Evolutionary conservation across 495 filamentous ascomycete species (phyloP), one percentile per base, ranked within the genome.

Genomic region (Penicillium paxilli): DNA sequence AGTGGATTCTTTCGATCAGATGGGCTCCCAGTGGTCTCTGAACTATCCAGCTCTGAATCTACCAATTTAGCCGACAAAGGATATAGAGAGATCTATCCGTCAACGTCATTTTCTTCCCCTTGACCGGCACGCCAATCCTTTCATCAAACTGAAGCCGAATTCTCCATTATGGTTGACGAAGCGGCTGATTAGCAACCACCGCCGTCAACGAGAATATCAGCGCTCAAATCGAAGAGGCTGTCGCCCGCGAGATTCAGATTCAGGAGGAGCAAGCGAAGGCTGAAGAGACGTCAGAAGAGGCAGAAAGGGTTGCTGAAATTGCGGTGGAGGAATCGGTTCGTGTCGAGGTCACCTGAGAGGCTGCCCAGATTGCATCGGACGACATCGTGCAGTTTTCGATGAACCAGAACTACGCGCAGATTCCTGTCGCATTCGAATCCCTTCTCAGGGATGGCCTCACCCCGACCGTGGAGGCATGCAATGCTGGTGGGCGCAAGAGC

Each of bases 381-480:
- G 84, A 89, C 40, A 82, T 98, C 20, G 80, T 83, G 46, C 83
- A 86, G 57, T 81, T 98, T 26, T 82, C 84, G 1, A 77, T 84
- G 23, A 67, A 77, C 47, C 76, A 82, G 11, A 85, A 87, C 37
- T 93, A 87, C 80, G 83, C 83, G 8, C 91, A 97, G 48, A 93
- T 98, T 37, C 91, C 92, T 5, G 87, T 86, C 40, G 84, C 91
- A 5, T 98, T 98, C 68, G 88, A 96, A 70, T 80, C 85, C 8
- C 86, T 97, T 80, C 82, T 97, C 26, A 77, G 79, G 35, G 83
- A 87, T 52, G 89, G 89, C 21, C 75, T 94, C 49, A 83, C 84
- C 49, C 93, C 94, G n/a, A 90, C 84, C 3, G 83, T 92, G 26
- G 77, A 83, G 17, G 88, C 93, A 16, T 98, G 98, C 77, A 96